Evolutionary conservation across 345 rosid genomes (phyloP).

Genomic region (Salix suchowensis): DNA sequence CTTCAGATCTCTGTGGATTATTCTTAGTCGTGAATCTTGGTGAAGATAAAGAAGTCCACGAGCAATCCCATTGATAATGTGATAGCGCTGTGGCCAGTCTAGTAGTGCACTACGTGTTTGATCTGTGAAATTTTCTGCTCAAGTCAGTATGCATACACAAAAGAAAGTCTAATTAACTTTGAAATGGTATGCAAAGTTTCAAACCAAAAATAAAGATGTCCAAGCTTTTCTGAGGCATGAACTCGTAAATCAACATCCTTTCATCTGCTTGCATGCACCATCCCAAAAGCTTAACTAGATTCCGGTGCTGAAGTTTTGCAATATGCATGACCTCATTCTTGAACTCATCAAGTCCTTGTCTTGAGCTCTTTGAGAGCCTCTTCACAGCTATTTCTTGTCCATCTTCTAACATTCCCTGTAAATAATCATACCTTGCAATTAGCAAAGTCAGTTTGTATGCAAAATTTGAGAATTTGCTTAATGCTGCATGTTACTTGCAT

Average conservation of each 20-base stretch:
- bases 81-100: neutral
- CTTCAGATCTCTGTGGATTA: neutral
- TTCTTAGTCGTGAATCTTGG: neutral
- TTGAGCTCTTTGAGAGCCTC: neutral
- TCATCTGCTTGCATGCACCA: neutral
- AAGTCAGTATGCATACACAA: neutral
- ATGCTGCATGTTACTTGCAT: no score
- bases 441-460: no score
- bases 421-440: no score
- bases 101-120: neutral
- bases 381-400: slow-evolving; percentile 2
- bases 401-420: neutral
- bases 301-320: slow-evolving; percentile 2
- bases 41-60: neutral
- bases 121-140: neutral
- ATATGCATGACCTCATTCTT: neutral
- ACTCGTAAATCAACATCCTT: neutral
- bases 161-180: no score
- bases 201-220: neutral
- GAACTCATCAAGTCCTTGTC: neutral
- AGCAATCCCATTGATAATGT: neutral
- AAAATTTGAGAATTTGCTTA: no score
- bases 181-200: neutral
- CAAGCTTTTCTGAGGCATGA: neutral
- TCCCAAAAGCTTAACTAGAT: slow-evolving; percentile 1